These are phyloP conservation scores for Sclerotinia subarctica DNA, from an alignment of 2,329 filamentous ascomycete genomes.

Conservation along the genomic window DNA sequence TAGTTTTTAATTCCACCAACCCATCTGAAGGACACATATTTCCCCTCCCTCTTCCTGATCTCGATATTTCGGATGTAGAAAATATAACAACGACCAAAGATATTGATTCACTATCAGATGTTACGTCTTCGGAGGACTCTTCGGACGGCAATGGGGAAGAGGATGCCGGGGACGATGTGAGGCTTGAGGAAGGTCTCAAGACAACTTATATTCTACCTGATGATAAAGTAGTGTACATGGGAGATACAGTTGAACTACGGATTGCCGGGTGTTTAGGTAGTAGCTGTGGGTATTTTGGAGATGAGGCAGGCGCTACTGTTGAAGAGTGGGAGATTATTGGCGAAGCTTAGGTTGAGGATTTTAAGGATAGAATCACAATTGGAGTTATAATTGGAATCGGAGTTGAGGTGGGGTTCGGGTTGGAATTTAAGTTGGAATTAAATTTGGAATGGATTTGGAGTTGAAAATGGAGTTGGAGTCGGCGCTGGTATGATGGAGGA, in stretches of 20 bases:
- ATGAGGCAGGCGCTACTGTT: slow-evolving; percentile 46
- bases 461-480: neutral
- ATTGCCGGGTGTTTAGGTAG: slow-evolving; percentile 43
- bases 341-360: neutral
- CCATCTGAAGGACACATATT: neutral
- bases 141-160: neutral
- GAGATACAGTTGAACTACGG: slow-evolving; percentile 38
- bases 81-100: neutral
- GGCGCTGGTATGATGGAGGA: neutral
- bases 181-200: slow-evolving; percentile 24
- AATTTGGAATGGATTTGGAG: neutral
- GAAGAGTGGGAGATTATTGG: slow-evolving; percentile 47
- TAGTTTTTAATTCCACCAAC: neutral
- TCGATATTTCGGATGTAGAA: neutral
- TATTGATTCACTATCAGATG: neutral
- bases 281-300: slow-evolving; percentile 26
- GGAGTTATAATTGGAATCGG: neutral
- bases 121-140: neutral
- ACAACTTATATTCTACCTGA: slow-evolving; percentile 24
- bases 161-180: neutral
- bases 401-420: too few species aligned
- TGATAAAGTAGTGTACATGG: slow-evolving; percentile 23
- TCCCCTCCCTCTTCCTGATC: neutral
- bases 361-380: too few species aligned
- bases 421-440: neutral